Evolutionary conservation across 164 flowering plant genomes (phyloP), one percentile per base, ranked within the genome.

Genomic region (Berberis vulgaris): DNA sequence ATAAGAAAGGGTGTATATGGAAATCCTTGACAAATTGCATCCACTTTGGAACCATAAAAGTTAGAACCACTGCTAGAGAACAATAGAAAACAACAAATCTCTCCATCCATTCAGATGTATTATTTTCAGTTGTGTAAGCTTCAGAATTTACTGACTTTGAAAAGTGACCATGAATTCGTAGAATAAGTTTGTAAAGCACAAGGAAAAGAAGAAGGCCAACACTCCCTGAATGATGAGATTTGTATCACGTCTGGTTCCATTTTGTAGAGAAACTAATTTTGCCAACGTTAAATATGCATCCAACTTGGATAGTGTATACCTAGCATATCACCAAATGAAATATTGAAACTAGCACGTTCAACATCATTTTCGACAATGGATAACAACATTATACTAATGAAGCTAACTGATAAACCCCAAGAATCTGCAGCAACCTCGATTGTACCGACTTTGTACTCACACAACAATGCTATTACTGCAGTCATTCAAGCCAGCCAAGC

Each of bases 281-380:
- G 84, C 66, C 56, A 83, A 68, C 3, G 67, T 61, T 41, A 78
- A 68, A 67, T 60, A 71, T 59, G 68, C 73, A 64, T 61, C 55
- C 44, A 81, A 59, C 89, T 87, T 85, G 26, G 69, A 57, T 67
- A 81, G 60, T 46, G 96, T 86, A 65, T 66, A 41, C 80, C 81
- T 65, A 86, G 43, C 88, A 91, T 82, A 80, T 91, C 99, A 57
- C 96, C 96, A 66, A 82, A 78, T 77, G 84, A 91, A 45, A 84
- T 76, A 66, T 84, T 81, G 67, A 94, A 79, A 42, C 97, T 96
- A 61, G 78, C 69, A 66, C 26, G 26, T 26, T 26, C 26, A 26
- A 26, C 26, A 26, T 26, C 26, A 26, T 26, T 26, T 26, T 26
- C 26, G 26, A 26, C 26, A 26, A 26, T 26, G 26, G 26, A 26